Evolutionary conservation across 148 eudicot genomes (phyloP).

Genomic region (Arbutus unedo): DNA sequence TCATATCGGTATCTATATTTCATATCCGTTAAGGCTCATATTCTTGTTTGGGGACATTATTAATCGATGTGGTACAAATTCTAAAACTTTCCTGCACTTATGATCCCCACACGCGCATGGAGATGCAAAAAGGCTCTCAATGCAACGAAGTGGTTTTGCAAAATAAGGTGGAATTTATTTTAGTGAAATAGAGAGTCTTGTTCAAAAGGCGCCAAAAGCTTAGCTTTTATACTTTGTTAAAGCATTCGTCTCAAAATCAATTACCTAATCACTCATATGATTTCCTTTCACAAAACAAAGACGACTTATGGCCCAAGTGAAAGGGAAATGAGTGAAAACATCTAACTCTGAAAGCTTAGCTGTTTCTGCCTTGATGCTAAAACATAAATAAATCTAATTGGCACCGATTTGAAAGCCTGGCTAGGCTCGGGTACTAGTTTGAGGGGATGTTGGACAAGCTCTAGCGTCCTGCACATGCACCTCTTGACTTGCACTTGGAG

Average conservation of each 20-base stretch:
- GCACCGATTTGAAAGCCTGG: neutral
- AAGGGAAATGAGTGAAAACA: too few relatives aligned
- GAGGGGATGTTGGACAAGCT: neutral
- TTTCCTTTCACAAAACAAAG: neutral
- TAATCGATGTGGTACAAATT: neutral
- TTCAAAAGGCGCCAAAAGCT: neutral
- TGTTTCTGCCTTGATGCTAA: too few relatives aligned
- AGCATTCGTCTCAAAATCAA: neutral
- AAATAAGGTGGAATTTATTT: too few relatives aligned
- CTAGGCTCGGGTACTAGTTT: neutral
- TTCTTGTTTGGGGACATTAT: neutral
- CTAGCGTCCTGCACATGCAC: neutral
- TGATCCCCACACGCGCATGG: too few relatives aligned
- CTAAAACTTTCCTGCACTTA: neutral
- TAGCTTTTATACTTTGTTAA: neutral
- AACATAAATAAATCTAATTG: too few relatives aligned
- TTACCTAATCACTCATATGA: too few relatives aligned
- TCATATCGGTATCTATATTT: too few relatives aligned
- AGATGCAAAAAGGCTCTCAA: too few relatives aligned
- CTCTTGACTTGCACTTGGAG: neutral
- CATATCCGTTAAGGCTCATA: neutral
- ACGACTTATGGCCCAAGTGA: neutral
- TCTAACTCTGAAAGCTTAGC: too few relatives aligned
- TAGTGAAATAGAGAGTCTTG: too few relatives aligned
- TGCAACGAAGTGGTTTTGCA: too few relatives aligned